phyloP scores from a whole-genome alignment of 169 alveolate species.

The Plasmodium relictum region DNA sequence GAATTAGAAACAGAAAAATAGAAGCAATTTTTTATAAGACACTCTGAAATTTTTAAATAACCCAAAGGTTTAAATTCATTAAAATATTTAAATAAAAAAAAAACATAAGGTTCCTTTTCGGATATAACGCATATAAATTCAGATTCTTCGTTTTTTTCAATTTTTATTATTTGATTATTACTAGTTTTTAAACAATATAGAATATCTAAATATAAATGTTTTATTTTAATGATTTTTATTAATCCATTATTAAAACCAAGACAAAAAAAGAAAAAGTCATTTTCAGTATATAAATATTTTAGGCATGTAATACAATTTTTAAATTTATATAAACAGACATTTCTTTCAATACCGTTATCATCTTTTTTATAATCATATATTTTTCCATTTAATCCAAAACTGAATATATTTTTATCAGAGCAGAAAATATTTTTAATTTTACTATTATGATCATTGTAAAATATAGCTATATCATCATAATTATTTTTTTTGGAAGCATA shows the following conservation, averaged over 20 bases:
- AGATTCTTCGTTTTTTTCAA: slow-evolving; percentile 22
- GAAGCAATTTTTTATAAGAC: slow-evolving; percentile 6
- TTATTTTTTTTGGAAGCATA: slow-evolving; percentile 44
- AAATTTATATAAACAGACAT: slow-evolving; percentile 40
- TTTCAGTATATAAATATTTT: slow-evolving; percentile 24
- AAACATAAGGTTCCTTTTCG: slow-evolving; percentile 45
- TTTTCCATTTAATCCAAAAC: slow-evolving; percentile 55
- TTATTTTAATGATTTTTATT: slow-evolving; percentile 39
- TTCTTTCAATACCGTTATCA: slow-evolving; percentile 33
- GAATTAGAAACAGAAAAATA: slow-evolving; percentile 13
- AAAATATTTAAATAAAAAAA: slow-evolving; percentile 19
- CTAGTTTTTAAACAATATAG: slow-evolving; percentile 45
- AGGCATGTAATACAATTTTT: slow-evolving; percentile 37
- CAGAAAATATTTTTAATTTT: slow-evolving; percentile 42
- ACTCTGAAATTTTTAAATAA: slow-evolving; percentile 25
- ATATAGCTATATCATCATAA: slow-evolving; percentile 55
- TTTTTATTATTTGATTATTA: slow-evolving; percentile 35
- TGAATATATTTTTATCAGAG: slow-evolving; percentile 27
- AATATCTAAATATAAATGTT: slow-evolving; percentile 47
- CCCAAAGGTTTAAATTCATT: slow-evolving; percentile 35
- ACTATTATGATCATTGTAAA: slow-evolving; percentile 48
- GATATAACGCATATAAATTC: slow-evolving; percentile 41
- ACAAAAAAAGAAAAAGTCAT: slow-evolving; percentile 47
- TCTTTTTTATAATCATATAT: slow-evolving; percentile 33
- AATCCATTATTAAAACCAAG: slow-evolving; percentile 62